Evolutionary conservation across 1,139 yeast species (phyloP).

Genomic region (Candida pseudoviswanathii): DNA sequence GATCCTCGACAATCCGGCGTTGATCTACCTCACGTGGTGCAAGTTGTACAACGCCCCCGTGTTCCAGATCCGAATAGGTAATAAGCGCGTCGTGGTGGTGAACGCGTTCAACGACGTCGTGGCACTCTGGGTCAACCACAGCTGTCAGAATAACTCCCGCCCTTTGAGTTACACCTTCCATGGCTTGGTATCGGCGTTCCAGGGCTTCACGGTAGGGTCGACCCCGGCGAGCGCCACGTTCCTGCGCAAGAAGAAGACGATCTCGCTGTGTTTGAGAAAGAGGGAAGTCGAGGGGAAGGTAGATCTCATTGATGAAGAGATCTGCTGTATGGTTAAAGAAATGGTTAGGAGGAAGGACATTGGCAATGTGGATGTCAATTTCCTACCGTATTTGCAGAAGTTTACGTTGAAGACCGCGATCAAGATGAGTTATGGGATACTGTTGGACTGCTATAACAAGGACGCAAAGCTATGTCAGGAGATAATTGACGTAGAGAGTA

Average conservation of each 20-base stretch:
- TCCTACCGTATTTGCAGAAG: conserved; percentile 48
- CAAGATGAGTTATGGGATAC: conserved; percentile 60
- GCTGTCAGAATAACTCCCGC: conserved; percentile 62
- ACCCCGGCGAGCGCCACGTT: conserved; percentile 67
- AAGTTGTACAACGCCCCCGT: conserved; percentile 42
- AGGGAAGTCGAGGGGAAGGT: conserved; percentile 45
- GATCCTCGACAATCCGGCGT: conserved; percentile 53
- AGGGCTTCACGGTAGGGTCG: conserved; percentile 74
- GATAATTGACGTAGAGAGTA: conserved; percentile 64
- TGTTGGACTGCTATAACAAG: conserved; percentile 44
- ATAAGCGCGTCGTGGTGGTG: conserved; percentile 58
- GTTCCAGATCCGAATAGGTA: conserved; percentile 67
- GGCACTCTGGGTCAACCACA: conserved; percentile 55
- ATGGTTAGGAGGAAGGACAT: conserved; percentile 24
- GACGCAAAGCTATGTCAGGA: conserved; percentile 49
- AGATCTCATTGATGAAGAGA: conserved; percentile 11
- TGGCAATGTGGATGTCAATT: conserved; percentile 31
- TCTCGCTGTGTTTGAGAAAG: conserved; percentile 53
- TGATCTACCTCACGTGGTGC: conserved; percentile 52
- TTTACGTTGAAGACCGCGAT: conserved; percentile 62
- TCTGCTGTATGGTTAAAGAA: conserved; percentile 23
- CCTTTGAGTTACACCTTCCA: conserved; percentile 73
- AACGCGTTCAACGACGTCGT: conserved; percentile 59
- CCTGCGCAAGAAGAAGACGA: conserved; percentile 53
- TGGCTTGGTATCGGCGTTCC: conserved; percentile 59